Conservation (phyloP, 2,329 filamentous ascomycete genomes). For the Ceratocystis colombiana region DNA sequence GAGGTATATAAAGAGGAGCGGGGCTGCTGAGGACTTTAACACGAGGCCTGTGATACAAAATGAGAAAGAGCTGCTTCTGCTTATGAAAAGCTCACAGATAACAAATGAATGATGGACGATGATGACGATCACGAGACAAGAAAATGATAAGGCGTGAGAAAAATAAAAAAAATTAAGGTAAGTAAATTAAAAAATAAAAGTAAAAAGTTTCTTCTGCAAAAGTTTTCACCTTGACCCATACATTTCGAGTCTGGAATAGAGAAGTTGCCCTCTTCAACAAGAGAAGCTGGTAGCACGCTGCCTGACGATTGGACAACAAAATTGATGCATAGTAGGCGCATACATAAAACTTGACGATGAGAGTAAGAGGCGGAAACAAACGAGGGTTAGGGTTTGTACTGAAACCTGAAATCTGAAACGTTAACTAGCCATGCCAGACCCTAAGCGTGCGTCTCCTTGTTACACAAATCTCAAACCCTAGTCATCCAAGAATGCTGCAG, state of each 20-base stretch:
- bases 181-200: constrained; percentile 5
- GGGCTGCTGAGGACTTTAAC: no score
- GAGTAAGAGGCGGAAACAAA: neutral
- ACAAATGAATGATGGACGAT: neutral
- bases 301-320: neutral
- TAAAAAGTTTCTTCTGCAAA: neutral
- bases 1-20: no score
- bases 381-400: neutral
- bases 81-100: neutral
- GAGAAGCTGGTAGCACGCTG: neutral
- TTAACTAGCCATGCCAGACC: neutral
- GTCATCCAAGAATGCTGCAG: neutral
- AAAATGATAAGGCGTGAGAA: neutral
- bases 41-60: neutral
- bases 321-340: neutral
- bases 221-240: neutral
- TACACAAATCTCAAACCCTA: neutral
- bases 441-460: neutral
- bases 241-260: neutral
- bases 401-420: neutral
- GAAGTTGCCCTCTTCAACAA: neutral
- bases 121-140: neutral
- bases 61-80: neutral
- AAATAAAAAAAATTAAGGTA: neutral
- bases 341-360: neutral